phyloP scores from a whole-genome alignment of 139 green algal species.

The Dunaliella primolecta region DNA sequence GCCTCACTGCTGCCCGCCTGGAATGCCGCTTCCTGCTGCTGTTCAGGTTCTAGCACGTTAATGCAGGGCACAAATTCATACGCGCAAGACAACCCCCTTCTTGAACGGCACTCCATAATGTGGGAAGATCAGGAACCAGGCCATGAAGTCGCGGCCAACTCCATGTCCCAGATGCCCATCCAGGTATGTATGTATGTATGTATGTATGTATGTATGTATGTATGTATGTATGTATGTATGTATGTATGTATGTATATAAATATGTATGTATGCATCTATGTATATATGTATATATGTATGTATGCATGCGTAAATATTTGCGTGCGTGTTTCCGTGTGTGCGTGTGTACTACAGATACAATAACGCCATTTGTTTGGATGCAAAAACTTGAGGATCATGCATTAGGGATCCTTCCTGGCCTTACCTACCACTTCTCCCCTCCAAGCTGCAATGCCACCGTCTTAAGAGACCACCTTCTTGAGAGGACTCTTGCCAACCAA shows the following conservation, averaged over 20 bases:
- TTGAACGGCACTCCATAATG: not conserved
- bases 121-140: too few relatives aligned
- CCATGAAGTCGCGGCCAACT: too few relatives aligned
- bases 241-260: not conserved
- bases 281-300: not conserved
- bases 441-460: too few relatives aligned
- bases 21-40: not conserved
- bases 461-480: too few relatives aligned
- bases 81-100: not conserved
- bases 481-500: too few relatives aligned
- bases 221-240: not conserved
- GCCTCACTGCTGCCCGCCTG: too few relatives aligned
- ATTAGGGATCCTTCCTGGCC: too few relatives aligned
- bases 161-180: too few relatives aligned
- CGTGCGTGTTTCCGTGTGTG: not conserved
- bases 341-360: not conserved
- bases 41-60: too few relatives aligned
- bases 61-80: too few relatives aligned
- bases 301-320: not conserved
- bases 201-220: conserved; percentile 4
- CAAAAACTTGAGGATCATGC: not conserved
- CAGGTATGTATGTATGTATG: conserved; percentile 8
- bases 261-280: not conserved
- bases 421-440: too few relatives aligned
- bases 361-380: not conserved